A percentile compares a stretch with the other conserved stretches of the same genome.
Conservation (phyloP, 352 stramenopile species). For the Pythium periplocum region DNA sequence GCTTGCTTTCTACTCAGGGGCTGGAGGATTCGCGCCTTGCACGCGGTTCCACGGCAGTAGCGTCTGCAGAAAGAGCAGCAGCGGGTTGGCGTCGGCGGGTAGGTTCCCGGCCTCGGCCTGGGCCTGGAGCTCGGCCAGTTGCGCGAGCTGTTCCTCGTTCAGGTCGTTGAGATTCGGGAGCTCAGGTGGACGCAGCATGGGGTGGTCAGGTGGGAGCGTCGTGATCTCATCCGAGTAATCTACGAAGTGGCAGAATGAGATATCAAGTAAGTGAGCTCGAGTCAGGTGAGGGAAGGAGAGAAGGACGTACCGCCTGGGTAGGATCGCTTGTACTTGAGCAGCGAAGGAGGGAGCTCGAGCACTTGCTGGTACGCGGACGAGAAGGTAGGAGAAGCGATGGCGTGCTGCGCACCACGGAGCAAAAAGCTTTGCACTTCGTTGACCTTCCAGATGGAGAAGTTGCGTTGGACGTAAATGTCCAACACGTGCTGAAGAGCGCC, state of each 20-base stretch:
- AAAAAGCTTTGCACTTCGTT: constrained; percentile 72
- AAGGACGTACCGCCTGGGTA: constrained; percentile 40
- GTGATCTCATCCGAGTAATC: constrained; percentile 87
- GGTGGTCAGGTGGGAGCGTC: constrained; percentile 74
- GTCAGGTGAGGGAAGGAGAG: neutral
- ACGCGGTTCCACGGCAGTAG: constrained; percentile 83
- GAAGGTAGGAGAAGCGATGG: constrained; percentile 47
- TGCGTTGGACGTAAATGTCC: constrained; percentile 77
- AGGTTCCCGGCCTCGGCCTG: constrained; percentile 66
- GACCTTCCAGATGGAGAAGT: constrained; percentile 79
- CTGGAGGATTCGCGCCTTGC: constrained; percentile 36
- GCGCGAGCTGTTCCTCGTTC: constrained; percentile 45
- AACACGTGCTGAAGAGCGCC: constrained; percentile 64
- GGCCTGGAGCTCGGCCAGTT: constrained; percentile 51
- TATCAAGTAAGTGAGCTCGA: neutral
- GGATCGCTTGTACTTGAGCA: constrained; percentile 74
- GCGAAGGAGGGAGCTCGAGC: constrained; percentile 39
- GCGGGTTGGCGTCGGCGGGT: constrained; percentile 69
- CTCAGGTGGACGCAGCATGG: constrained; percentile 34
- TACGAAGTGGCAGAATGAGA: constrained; percentile 10
- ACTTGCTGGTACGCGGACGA: constrained; percentile 48
- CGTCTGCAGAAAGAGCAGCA: constrained; percentile 83
- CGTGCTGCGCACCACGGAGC: constrained; percentile 55
- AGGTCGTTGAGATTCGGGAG: constrained; percentile 44
- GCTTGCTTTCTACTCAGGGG: neutral